Base-by-base conservation (phyloP, 768 basidiomycete genomes). In the Boletus vinaceobasis region DNA sequence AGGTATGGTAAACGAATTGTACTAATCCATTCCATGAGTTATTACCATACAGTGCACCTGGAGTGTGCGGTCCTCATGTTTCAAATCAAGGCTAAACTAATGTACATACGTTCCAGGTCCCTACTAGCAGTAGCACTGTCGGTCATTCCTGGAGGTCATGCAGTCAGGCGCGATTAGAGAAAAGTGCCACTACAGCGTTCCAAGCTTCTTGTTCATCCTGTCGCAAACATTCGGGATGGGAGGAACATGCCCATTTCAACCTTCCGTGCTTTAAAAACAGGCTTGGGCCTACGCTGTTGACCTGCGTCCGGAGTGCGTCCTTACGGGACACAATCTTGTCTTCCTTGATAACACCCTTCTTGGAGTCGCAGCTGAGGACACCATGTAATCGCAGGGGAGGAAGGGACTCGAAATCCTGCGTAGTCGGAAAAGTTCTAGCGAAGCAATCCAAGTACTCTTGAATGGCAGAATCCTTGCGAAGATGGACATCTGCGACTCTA, bases 391-490 rank as follows among this genome's bases (percentile, higher is more conserved):
- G 40, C 17, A 13, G 1, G 1, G 59, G 54, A 15, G 29, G 7
- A 37, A 38, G 6, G 13, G 3, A 7, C 7, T 4, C 10, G 26
- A 62, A 53, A 6, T n/a, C 13, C 17, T 2, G 2, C n/a, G 29
- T 5, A 27, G 5, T 17, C 26, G 63, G 55, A 29, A 65, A 52
- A 13, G 57, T 14, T 26, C 1, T 0, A 7, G 51, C 46, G 14
- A 65, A 65, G 19, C 29, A 5, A 19, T 57, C 8, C 36, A 65
- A 17, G 5, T 65, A 50, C 1, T 3, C 2, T 11, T 57, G 57
- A 11, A 64, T 5, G 2, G 19, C 4, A 14, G 3, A 2, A 14
- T 11, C 0, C 5, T 29, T 13, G 8, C 1, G 0, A 2, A 0
- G 0, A 11, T 48, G 55, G 23, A 53, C 23, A 6, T 7, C 36